phyloP scores from a whole-genome alignment of 305 asterid species.

The Stenogyne calaminthoides region DNA sequence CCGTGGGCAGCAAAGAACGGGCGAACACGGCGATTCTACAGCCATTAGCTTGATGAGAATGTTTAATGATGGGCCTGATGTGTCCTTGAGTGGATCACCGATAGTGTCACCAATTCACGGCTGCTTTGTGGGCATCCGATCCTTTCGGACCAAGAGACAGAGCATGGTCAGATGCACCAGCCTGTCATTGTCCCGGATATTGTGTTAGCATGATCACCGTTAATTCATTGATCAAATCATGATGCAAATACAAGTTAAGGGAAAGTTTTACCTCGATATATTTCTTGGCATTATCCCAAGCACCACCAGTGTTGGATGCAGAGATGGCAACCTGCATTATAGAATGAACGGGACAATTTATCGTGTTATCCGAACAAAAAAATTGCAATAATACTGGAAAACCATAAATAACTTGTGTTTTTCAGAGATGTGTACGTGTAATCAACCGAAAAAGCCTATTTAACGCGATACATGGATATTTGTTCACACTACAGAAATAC shows the following conservation, averaged over 20 bases:
- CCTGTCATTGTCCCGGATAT: conserved; percentile 35
- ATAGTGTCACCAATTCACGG: conserved; percentile 79
- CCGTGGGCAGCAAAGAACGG: conserved; percentile 73
- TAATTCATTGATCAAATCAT: neutral
- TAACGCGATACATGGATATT: neutral
- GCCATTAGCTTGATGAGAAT: conserved; percentile 83
- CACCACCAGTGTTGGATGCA: conserved; percentile 71
- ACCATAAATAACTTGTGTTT: neutral
- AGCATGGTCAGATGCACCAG: conserved; percentile 74
- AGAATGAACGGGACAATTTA: neutral
- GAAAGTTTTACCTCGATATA: conserved; percentile 52
- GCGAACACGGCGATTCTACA: conserved; percentile 72
- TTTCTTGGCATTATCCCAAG: conserved; percentile 71
- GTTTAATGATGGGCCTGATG: conserved; percentile 75
- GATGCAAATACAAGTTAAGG: neutral
- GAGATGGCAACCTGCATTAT: conserved; percentile 54
- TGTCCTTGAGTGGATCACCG: conserved; percentile 81
- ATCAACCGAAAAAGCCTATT: neutral
- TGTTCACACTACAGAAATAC: neutral
- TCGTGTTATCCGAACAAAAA: neutral
- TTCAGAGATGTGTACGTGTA: neutral
- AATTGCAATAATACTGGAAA: neutral
- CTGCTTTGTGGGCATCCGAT: conserved; percentile 75
- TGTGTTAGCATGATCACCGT: neutral
- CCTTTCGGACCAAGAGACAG: conserved; percentile 69